Conservation (phyloP, 257 asterid species). For the Nicotiana otophora region DNA sequence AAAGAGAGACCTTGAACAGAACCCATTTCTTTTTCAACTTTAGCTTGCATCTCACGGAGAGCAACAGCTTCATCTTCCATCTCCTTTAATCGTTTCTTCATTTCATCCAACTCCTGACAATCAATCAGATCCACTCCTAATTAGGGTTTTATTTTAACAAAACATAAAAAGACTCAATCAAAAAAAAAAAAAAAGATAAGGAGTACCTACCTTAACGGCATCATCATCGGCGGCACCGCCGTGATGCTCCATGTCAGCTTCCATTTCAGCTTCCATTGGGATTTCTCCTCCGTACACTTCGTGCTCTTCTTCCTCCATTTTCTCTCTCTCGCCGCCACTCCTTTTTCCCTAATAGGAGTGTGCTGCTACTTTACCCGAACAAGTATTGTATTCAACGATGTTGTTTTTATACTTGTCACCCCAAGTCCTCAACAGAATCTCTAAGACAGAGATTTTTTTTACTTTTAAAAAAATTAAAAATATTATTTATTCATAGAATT, state of each 20-base stretch:
- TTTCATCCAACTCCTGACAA: slow-evolving; percentile 40
- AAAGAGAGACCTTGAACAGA: slow-evolving; percentile 33
- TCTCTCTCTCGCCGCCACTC: neutral
- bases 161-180: neutral
- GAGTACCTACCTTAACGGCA: slow-evolving; percentile 26
- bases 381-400: neutral
- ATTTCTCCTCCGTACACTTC: slow-evolving; percentile 48
- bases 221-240: slow-evolving; percentile 35
- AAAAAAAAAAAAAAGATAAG: neutral
- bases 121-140: slow-evolving; percentile 15
- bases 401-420: too few relatives aligned
- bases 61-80: slow-evolving; percentile 49
- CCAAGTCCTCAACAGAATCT: too few relatives aligned
- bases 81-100: slow-evolving; percentile 49
- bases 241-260: slow-evolving; percentile 32
- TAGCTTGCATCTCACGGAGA: slow-evolving; percentile 48
- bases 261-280: slow-evolving; percentile 44
- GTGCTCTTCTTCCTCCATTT: slow-evolving; percentile 50
- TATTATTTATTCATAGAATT: too few relatives aligned
- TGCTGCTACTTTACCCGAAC: neutral
- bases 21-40: slow-evolving; percentile 48
- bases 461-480: too few relatives aligned
- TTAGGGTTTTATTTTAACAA: neutral
- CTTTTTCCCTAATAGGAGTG: neutral
- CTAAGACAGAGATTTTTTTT: too few relatives aligned